These are phyloP conservation scores for Geosmithia morbida DNA, from an alignment of 2,329 filamentous ascomycete species.

Conservation along the genomic window DNA sequence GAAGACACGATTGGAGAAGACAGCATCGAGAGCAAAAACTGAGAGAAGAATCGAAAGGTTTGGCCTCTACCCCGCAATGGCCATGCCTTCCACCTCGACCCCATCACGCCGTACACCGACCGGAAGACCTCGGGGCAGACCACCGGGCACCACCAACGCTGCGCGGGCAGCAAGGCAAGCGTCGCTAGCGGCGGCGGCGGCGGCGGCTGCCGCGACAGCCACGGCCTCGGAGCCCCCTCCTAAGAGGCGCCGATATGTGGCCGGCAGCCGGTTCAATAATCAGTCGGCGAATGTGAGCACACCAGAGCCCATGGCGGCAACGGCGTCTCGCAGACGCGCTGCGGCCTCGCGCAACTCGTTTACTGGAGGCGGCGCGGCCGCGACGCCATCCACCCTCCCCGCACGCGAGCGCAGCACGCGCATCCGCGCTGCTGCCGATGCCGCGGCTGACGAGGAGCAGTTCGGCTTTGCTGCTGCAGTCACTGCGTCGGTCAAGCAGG, in stretches of 20 bases:
- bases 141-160: constrained; percentile 26
- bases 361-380: constrained; percentile 2
- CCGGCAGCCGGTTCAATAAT: constrained; percentile 74
- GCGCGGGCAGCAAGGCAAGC: constrained; percentile 22
- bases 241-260: constrained; percentile 66
- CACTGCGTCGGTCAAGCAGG: constrained; percentile 75
- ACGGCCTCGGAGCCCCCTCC: constrained; percentile 43
- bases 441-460: constrained; percentile 42
- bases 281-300: constrained; percentile 46
- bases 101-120: constrained; percentile 26
- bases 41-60: not conserved
- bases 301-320: constrained; percentile 27
- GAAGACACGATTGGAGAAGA: not conserved
- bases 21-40: not conserved
- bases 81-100: constrained; percentile 18
- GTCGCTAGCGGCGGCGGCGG: constrained; percentile 13
- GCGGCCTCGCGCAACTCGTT: not conserved
- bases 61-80: not conserved
- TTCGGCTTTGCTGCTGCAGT: constrained; percentile 83
- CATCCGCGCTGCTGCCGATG: constrained; percentile 35
- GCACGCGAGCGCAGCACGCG: constrained; percentile 44
- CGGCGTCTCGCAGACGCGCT: constrained; percentile 32
- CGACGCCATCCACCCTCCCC: constrained; percentile 26
- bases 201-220: too few species aligned
- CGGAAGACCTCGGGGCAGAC: constrained; percentile 31